These are phyloP conservation scores for Glycyrrhiza uralensis DNA, from an alignment of 306 rosid genomes.

Conservation along the genomic window DNA sequence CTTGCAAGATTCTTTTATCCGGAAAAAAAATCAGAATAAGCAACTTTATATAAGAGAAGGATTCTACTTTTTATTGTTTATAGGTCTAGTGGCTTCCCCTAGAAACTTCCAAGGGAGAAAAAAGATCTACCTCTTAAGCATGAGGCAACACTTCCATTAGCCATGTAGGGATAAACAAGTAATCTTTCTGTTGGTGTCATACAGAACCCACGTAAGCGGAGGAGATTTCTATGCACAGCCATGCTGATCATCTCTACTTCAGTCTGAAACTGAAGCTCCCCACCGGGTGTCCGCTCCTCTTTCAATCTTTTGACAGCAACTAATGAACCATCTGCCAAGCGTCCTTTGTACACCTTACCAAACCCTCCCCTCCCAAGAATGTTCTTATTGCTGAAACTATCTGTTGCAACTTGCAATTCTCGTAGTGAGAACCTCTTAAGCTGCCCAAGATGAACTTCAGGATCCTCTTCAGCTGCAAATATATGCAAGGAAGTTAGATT, in stretches of 20 bases:
- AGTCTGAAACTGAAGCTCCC: constrained; percentile 98
- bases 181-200: constrained; percentile 98
- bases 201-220: constrained; percentile 90
- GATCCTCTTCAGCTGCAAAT: constrained; percentile 96
- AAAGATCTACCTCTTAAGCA: constrained; percentile 83
- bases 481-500: constrained; percentile 13
- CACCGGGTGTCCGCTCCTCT: constrained; percentile 99
- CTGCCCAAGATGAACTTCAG: constrained; percentile 98
- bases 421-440: constrained; percentile 94
- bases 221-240: constrained; percentile 99
- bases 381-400: constrained; percentile 94
- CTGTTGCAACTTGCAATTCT: constrained; percentile 94
- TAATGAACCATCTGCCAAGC: constrained; percentile 85
- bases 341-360: constrained; percentile 98
- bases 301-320: constrained; percentile 96
- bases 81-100: not conserved
- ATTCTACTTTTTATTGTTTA: not conserved
- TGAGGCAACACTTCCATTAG: constrained; percentile 97
- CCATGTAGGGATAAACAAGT: constrained; percentile 99
- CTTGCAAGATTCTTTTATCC: not conserved
- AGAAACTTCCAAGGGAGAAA: not conserved
- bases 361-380: constrained; percentile 98
- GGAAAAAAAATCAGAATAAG: not conserved
- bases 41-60: not conserved
- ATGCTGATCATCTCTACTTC: constrained; percentile 99